Evolutionary conservation across 768 basidiomycete species (phyloP).

Genomic region (Fibroporia radiculosa): DNA sequence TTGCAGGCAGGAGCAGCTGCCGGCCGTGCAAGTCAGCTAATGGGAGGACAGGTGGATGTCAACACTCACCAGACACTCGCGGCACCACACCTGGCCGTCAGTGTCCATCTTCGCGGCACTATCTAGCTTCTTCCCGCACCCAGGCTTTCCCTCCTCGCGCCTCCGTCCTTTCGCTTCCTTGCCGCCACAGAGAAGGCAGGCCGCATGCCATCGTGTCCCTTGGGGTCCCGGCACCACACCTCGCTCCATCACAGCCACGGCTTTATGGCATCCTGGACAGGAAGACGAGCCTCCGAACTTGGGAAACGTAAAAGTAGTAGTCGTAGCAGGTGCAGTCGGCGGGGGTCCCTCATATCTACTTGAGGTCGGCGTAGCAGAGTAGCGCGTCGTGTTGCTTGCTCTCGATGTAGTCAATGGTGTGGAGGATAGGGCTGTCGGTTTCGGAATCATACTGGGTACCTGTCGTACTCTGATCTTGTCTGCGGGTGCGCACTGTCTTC

Average conservation of each 20-base stretch:
- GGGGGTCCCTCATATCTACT: conserved; percentile 35
- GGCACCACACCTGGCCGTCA: conserved; percentile 72
- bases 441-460: conserved; percentile 9
- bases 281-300: conserved; percentile 53
- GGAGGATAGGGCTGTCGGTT: conserved; percentile 7
- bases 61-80: conserved; percentile 67
- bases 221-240: conserved; percentile 84
- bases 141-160: conserved; percentile 53
- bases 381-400: conserved; percentile 16
- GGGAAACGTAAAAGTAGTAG: conserved; percentile 27
- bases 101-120: conserved; percentile 71
- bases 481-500: conserved; percentile 36
- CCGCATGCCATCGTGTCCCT: conserved; percentile 71
- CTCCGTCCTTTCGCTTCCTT: conserved; percentile 39
- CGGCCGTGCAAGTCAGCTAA: conserved; percentile 8
- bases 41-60: neutral
- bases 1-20: conserved; percentile 49
- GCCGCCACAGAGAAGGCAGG: conserved; percentile 77
- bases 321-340: conserved; percentile 28
- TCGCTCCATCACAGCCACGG: conserved; percentile 76
- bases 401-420: conserved; percentile 11
- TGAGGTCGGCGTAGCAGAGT: conserved; percentile 20
- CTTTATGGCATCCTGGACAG: conserved; percentile 69
- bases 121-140: conserved; percentile 79
- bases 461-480: conserved; percentile 34